A percentile compares a stretch with the other conserved stretches of the same genome.
These are phyloP conservation scores for Penicillium sp. DNA, from an alignment of 2,329 filamentous ascomycete genomes.

Conservation along the genomic window DNA sequence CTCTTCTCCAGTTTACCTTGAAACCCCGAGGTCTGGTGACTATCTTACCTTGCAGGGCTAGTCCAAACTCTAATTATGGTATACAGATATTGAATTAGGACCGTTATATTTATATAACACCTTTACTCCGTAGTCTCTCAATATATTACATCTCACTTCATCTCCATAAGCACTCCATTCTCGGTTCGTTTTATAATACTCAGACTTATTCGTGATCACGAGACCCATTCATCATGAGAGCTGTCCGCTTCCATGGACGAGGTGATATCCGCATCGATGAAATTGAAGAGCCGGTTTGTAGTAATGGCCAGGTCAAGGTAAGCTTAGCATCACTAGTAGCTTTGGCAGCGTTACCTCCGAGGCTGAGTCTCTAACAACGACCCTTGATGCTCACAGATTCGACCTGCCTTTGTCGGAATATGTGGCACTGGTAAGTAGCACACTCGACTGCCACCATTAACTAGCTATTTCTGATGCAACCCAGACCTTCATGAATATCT, in stretches of 20 bases:
- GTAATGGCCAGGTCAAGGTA: slow-evolving; percentile 51
- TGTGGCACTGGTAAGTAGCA: slow-evolving; percentile 30
- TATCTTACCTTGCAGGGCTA: not conserved
- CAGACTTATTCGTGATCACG: not conserved
- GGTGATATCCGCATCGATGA: slow-evolving; percentile 38
- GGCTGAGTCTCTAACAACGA: not conserved
- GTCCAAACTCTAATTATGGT: not conserved
- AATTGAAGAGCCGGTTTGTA: slow-evolving; percentile 40
- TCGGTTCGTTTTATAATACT: not conserved
- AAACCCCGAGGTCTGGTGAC: not conserved
- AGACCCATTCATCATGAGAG: slow-evolving; percentile 28
- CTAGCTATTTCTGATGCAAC: not conserved
- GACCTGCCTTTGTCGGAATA: slow-evolving; percentile 37
- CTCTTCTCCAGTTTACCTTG: not conserved
- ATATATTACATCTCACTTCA: not conserved
- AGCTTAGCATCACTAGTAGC: slow-evolving; percentile 9
- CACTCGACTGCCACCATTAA: not conserved
- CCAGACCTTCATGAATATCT: slow-evolving; percentile 55
- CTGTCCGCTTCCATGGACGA: slow-evolving; percentile 37
- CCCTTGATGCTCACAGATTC: slow-evolving; percentile 16
- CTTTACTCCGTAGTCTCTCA: not conserved
- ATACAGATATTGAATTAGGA: not conserved
- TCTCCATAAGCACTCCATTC: not conserved
- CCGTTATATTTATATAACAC: not conserved
- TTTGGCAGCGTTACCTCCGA: not conserved